Base-by-base conservation (phyloP, 768 basidiomycete species). In the Clavulina sp. region DNA sequence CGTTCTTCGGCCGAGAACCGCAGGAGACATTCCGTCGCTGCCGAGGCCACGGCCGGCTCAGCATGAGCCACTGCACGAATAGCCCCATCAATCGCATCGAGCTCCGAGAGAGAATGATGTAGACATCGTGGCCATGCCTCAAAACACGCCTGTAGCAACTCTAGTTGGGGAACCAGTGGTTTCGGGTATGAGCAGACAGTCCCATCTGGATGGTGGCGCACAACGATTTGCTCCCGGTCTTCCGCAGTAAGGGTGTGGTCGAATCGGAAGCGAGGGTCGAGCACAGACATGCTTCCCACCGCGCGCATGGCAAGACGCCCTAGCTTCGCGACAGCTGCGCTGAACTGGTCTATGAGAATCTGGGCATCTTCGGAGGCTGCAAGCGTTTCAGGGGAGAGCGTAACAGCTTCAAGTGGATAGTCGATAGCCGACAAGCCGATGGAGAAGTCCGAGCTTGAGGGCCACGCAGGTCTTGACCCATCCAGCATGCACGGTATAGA, bases 71-170 rank as follows among this genome's bases (percentile, higher is more conserved):
- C 74, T 1, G 83, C 84, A 31, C 78, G 75, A 43, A 91, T 69
- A 24, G 92, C 73, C 70, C 87, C 78, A 57, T 87, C 81, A 48
- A 87, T 70, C 0, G 78, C 75, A 40, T 81, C 80, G 7, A 70
- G 61, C 46, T 81, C 62, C 13, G 58, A 40, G 75, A 59, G 30
- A 76, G 63, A 68, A 2, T 71, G 64, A 59, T 80, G 76, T 40
- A 89, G 69, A 58, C 78, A 83, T 2, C 91, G 76, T 0, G 91
- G 91, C 78, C 88, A 83, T 4, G 84, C 75, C 54, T 82, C 80
- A 63, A 89, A 83, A 60, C 81, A 78, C 0, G 80, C 75, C 57
- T 81, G 76, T 3, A 92, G 70, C 31, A 91, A 69, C 49, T 69
- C 73, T 58, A 95, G 76, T 52, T 80, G 77, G 0, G 84, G 71